These are phyloP conservation scores for Cryphonectria nitschkei DNA, from an alignment of 2,329 filamentous ascomycete genomes.

Conservation along the genomic window DNA sequence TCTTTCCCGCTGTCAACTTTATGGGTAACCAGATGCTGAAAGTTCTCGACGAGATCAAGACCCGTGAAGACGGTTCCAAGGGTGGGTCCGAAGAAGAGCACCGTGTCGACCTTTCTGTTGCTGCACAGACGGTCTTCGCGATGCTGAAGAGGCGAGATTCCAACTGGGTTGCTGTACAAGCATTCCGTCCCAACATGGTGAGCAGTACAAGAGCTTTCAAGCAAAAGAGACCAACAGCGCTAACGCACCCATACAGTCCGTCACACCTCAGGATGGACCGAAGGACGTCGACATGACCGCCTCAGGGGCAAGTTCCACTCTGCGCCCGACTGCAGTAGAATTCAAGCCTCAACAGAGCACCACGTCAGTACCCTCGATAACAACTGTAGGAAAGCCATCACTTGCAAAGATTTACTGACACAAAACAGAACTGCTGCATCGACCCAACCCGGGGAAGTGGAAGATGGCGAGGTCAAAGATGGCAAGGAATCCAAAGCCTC, in stretches of 20 bases:
- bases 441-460: slow-evolving; percentile 52
- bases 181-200: slow-evolving; percentile 70
- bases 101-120: slow-evolving; percentile 75
- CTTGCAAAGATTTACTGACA: slow-evolving; percentile 24
- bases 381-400: slow-evolving; percentile 29
- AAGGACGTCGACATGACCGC: slow-evolving; percentile 42
- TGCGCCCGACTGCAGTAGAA: slow-evolving; percentile 63
- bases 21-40: slow-evolving; percentile 73
- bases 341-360: slow-evolving; percentile 60
- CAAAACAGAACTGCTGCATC: slow-evolving; percentile 35
- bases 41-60: slow-evolving; percentile 68
- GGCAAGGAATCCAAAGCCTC: slow-evolving; percentile 42
- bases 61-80: slow-evolving; percentile 60
- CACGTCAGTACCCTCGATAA: slow-evolving; percentile 30
- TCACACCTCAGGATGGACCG: slow-evolving; percentile 43
- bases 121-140: slow-evolving; percentile 72
- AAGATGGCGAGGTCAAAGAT: slow-evolving; percentile 76
- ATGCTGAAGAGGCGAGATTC: slow-evolving; percentile 69
- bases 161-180: slow-evolving; percentile 75
- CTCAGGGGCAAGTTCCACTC: slow-evolving; percentile 41
- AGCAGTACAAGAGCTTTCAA: slow-evolving; percentile 35
- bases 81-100: slow-evolving; percentile 51
- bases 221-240: slow-evolving; percentile 31
- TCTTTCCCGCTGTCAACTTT: slow-evolving; percentile 88
- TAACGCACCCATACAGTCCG: slow-evolving; percentile 46